phyloP scores from a whole-genome alignment of 192 early-diverging fungal species.

The Jimgerdemannia lactiflua region DNA sequence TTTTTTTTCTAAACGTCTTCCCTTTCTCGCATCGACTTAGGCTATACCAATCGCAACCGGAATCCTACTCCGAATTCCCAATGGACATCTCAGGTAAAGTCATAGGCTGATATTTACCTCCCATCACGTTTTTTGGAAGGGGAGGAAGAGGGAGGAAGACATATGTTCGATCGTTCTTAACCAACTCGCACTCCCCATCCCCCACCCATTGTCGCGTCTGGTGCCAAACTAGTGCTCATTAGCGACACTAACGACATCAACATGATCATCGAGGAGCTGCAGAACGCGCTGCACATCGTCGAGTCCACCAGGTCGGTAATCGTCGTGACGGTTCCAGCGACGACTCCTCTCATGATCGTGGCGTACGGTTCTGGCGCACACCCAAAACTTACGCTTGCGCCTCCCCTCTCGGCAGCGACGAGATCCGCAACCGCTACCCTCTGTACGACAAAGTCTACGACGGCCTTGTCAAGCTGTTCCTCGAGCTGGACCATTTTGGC shows the following conservation, averaged over 20 bases:
- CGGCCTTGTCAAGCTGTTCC: background rate
- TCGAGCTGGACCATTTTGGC: background rate
- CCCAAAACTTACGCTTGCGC: too few species aligned
- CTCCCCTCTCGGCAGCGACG: background rate
- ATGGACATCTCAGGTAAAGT: conserved; percentile 6
- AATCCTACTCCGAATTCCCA: conserved; percentile 22
- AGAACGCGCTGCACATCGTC: conserved; percentile 27
- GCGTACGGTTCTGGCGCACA: background rate
- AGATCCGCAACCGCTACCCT: background rate
- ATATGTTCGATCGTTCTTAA: too few species aligned
- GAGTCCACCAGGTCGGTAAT: conserved; percentile 23
- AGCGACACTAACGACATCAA: conserved; percentile 22
- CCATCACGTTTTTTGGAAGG: too few species aligned
- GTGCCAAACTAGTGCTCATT: conserved; percentile 13
- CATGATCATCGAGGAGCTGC: conserved; percentile 27
- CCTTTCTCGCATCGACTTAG: background rate
- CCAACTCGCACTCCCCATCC: too few species aligned
- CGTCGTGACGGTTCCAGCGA: too few species aligned
- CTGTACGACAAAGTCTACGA: background rate
- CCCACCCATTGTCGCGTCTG: too few species aligned
- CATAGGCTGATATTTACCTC: too few species aligned
- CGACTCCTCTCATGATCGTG: conserved; percentile 7
- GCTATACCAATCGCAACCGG: conserved; percentile 21
- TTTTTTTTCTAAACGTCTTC: too few species aligned
- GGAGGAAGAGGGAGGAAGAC: too few species aligned